Conservation (phyloP, 169 alveolate species). For the Plasmodium ovale region DNA sequence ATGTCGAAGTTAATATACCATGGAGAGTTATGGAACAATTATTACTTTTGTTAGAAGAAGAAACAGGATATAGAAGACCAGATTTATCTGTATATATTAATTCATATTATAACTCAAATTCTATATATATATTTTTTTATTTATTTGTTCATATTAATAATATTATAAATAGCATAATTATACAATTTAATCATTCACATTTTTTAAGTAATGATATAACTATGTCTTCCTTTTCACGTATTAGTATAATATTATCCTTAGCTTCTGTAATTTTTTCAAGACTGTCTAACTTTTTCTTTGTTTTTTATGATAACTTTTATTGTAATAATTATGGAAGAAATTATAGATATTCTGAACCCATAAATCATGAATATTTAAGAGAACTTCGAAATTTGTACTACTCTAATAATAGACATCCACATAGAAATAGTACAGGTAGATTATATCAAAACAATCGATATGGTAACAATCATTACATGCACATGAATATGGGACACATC, state of each 20-base stretch:
- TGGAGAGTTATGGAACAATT: constrained; percentile 73
- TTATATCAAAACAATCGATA: not conserved
- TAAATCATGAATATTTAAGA: constrained; percentile 38
- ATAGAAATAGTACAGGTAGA: constrained; percentile 5
- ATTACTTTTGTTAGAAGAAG: constrained; percentile 64
- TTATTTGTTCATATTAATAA: constrained; percentile 64
- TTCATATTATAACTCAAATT: constrained; percentile 43
- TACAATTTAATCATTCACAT: constrained; percentile 59
- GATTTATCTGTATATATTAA: constrained; percentile 55
- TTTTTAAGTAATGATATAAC: constrained; percentile 45
- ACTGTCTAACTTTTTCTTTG: constrained; percentile 50
- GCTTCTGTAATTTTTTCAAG: constrained; percentile 51
- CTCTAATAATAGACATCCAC: constrained; percentile 13
- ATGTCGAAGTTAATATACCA: constrained; percentile 60
- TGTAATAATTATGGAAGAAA: constrained; percentile 32
- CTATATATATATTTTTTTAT: constrained; percentile 60
- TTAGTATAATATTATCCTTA: constrained; percentile 54
- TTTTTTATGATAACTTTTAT: constrained; percentile 57
- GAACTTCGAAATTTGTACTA: constrained; percentile 36
- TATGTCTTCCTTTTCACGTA: constrained; percentile 61
- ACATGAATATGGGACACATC: not conserved
- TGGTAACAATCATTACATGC: not conserved
- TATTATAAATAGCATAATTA: constrained; percentile 55
- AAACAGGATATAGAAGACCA: constrained; percentile 71
- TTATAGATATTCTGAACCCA: constrained; percentile 31